Conservation (phyloP, 192 early-diverging fungal genomes). For the Chytriomyces confervae region DNA sequence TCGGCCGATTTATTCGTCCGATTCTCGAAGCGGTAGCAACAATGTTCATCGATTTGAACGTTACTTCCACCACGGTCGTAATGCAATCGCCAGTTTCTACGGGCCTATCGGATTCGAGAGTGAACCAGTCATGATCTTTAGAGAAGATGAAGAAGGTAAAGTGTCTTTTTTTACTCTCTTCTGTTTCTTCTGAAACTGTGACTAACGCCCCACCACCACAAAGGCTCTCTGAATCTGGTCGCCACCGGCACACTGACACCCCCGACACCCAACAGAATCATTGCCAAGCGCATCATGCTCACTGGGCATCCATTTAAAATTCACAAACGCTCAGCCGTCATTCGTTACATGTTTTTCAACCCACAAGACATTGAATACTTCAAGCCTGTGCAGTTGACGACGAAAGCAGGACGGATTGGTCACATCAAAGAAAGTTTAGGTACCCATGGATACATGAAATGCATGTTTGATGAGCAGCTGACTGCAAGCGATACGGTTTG, state of each 20-base stretch:
- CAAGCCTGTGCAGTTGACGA: constrained; percentile 91
- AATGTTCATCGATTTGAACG: constrained; percentile 96
- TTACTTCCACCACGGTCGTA: constrained; percentile 78
- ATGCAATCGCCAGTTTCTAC: constrained; percentile 84
- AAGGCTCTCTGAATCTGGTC: constrained; percentile 66
- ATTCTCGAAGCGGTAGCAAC: constrained; percentile 81
- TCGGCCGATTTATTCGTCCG: constrained; percentile 87
- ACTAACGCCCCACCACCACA: neutral
- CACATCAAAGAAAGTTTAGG: constrained; percentile 94
- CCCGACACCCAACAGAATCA: constrained; percentile 80
- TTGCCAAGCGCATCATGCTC: constrained; percentile 93
- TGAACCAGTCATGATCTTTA: constrained; percentile 82
- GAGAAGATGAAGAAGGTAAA: constrained; percentile 41
- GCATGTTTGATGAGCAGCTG: constrained; percentile 85
- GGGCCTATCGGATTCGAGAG: constrained; percentile 90
- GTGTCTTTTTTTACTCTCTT: neutral
- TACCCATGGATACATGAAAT: constrained; percentile 98
- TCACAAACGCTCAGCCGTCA: constrained; percentile 88
- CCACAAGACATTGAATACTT: constrained; percentile 94
- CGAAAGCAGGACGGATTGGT: constrained; percentile 89
- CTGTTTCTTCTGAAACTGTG: neutral
- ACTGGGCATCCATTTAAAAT: constrained; percentile 96
- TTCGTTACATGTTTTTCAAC: constrained; percentile 98
- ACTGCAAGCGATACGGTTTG: constrained; percentile 94
- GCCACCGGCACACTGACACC: constrained; percentile 81